Base-by-base conservation (phyloP, 108 stramenopile genomes). In the Skeletonema costatum region DNA sequence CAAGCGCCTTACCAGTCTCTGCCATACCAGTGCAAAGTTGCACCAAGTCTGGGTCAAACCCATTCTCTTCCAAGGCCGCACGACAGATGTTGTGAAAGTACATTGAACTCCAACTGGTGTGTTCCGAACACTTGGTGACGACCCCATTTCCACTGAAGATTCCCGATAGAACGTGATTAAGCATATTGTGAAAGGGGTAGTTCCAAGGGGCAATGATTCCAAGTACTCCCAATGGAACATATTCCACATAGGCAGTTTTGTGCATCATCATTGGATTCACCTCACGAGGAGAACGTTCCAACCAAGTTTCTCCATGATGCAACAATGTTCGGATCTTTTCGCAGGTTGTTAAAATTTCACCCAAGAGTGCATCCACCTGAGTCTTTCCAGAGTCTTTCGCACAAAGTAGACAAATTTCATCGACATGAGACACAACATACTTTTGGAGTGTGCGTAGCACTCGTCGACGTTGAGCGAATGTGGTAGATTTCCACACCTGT, bases 161-260 rank as follows among this genome's bases (percentile, higher is more conserved):
- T 1, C 97, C 98, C 39, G 95, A 93, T 51, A 97, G 81, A 35
- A 99, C 89, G 82, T 98, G 99, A 86, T 99, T 99, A 50, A 97
- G 82, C 88, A 97, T 80, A 82, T 98, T 98, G 84, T 98, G 98
- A 81, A 97, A 98, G 30, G 98, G 98, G 85, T 99, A 99, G 73
- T 99, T 99, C 98, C 98, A 99, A 6, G 99, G 99, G 6, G 97
- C 99, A 75, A 99, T 98, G 58, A 97, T 91, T 0, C 97, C 98
- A 46, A 99, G 80, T 41, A 99, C 94, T 11, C 99, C 99, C 48
- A 98, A 48, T 1, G 99, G 99, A 14, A 96, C 94, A 79, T 97
- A 99, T 75, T 99, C 97, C 13, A 99, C 98, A 74, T 95, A 91
- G 30, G 96, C 98, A 13, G 73, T 85, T 85, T 99, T 99, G 86